Evolutionary conservation across 306 rosid genomes (phyloP).

Genomic region (Trichosanthes truncata): DNA sequence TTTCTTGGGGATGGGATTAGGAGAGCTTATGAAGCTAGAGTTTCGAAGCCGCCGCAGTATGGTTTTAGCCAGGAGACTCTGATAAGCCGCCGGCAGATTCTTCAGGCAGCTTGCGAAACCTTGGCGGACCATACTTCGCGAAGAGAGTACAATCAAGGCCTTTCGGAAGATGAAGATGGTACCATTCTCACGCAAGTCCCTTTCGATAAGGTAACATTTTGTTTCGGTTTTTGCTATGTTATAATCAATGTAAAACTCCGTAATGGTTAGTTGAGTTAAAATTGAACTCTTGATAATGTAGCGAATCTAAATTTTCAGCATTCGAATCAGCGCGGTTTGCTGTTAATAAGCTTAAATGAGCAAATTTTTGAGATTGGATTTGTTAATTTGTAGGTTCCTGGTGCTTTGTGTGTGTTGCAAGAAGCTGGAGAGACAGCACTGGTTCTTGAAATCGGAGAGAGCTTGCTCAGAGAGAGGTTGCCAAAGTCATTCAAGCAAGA

Average conservation of each 20-base stretch:
- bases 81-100: constrained; percentile 76
- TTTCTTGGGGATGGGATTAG: constrained; percentile 84
- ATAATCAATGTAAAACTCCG: background rate
- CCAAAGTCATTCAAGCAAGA: constrained; percentile 91
- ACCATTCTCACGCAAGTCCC: constrained; percentile 71
- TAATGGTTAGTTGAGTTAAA: background rate
- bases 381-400: constrained; percentile 68
- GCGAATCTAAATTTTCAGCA: background rate
- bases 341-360: background rate
- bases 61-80: constrained; percentile 74
- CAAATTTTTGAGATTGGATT: background rate
- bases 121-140: constrained; percentile 52
- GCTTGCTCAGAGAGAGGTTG: constrained; percentile 74
- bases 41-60: constrained; percentile 80
- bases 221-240: background rate
- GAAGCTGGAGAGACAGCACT: constrained; percentile 79
- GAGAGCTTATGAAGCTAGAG: constrained; percentile 73
- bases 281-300: background rate
- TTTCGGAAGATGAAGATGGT: constrained; percentile 48
- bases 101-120: constrained; percentile 93
- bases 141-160: constrained; percentile 72
- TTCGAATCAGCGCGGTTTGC: background rate
- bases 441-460: constrained; percentile 66
- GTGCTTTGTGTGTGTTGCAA: constrained; percentile 82
- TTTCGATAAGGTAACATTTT: constrained; percentile 57